These are phyloP conservation scores for Pneumocystis carinii DNA, from an alignment of 1,139 yeast species.

Conservation along the genomic window DNA sequence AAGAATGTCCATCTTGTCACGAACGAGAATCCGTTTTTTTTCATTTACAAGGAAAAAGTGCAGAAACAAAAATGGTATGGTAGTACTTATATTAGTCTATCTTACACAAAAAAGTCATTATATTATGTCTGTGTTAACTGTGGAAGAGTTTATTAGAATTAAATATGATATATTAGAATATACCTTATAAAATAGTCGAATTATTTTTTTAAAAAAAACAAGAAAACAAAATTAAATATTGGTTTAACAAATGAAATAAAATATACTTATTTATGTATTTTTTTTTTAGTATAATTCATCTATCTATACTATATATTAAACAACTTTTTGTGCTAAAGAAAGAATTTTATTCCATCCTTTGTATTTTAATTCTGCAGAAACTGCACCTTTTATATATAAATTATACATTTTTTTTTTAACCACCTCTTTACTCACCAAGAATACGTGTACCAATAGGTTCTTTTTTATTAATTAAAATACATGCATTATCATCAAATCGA, in stretches of 20 bases:
- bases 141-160: constrained; percentile 46
- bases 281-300: background rate
- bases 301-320: constrained; percentile 24
- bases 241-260: background rate
- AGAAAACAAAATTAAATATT: background rate
- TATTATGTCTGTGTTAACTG: constrained; percentile 86
- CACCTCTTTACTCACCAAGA: constrained; percentile 10
- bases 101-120: constrained; percentile 25
- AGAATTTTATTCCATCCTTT: constrained; percentile 76
- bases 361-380: constrained; percentile 79
- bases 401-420: constrained; percentile 15
- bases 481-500: constrained; percentile 90
- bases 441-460: constrained; percentile 95
- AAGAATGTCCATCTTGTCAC: constrained; percentile 81
- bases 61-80: constrained; percentile 80
- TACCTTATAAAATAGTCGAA: background rate
- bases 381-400: constrained; percentile 41
- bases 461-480: constrained; percentile 79
- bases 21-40: constrained; percentile 87
- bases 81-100: background rate
- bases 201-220: background rate
- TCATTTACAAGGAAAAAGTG: constrained; percentile 88
- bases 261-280: background rate
- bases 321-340: constrained; percentile 78
- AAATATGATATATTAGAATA: background rate